phyloP scores from a whole-genome alignment of 345 rosid genomes.

The Pugionium dolabratum region DNA sequence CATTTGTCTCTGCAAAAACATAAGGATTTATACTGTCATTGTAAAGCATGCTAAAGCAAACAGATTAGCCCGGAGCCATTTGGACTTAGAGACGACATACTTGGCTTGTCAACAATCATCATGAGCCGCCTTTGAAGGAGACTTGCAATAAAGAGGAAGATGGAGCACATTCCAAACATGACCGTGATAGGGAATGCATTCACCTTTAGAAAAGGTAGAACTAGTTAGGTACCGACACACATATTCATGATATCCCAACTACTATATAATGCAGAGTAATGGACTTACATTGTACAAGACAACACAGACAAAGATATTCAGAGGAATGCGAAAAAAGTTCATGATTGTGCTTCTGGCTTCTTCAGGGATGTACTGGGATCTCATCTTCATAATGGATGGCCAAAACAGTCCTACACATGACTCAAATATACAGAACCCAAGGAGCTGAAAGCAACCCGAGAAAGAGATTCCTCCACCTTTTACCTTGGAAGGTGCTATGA shows the following conservation, averaged over 20 bases:
- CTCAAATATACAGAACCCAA: slow-evolving; percentile 94
- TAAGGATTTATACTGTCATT: slow-evolving; percentile 14
- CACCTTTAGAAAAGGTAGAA: slow-evolving; percentile 52
- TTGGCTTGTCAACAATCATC: slow-evolving; percentile 74
- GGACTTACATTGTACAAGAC: slow-evolving; percentile 85
- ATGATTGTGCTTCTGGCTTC: slow-evolving; percentile 99
- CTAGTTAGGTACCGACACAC: slow-evolving; percentile 22
- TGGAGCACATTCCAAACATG: slow-evolving; percentile 98
- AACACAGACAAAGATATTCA: slow-evolving; percentile 87
- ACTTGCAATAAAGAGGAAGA: slow-evolving; percentile 93
- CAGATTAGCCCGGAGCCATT: slow-evolving; percentile 17
- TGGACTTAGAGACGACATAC: slow-evolving; percentile 49
- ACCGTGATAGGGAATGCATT: slow-evolving; percentile 89
- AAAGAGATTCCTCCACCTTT: slow-evolving; percentile 84
- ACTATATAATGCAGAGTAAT: background rate
- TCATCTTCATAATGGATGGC: slow-evolving; percentile 99
- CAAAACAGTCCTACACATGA: slow-evolving; percentile 96
- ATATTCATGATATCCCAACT: background rate
- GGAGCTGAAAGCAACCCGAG: slow-evolving; percentile 77
- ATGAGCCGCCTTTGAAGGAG: slow-evolving; percentile 81
- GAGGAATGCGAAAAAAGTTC: slow-evolving; percentile 98
- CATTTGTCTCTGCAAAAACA: slow-evolving; percentile 60
- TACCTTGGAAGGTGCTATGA: slow-evolving; percentile 63
- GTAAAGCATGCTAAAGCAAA: slow-evolving; percentile 11
- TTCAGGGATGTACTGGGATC: slow-evolving; percentile 98